phyloP scores from a whole-genome alignment of 2,329 filamentous ascomycete species.

The Fusarium papillatum region DNA sequence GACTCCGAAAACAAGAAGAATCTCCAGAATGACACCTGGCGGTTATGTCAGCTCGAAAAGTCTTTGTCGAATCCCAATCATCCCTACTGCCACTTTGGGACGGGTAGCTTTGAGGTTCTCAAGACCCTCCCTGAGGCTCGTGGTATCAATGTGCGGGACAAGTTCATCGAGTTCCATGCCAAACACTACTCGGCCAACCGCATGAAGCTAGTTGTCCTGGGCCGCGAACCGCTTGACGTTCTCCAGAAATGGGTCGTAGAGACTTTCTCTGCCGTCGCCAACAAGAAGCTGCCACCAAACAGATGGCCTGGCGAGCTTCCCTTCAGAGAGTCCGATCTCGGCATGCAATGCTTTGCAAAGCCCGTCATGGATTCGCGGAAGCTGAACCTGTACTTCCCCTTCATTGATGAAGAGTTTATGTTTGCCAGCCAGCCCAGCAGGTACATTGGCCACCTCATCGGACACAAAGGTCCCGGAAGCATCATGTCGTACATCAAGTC shows the following conservation, averaged over 20 bases:
- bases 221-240: constrained; percentile 84
- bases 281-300: constrained; percentile 81
- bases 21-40: constrained; percentile 90
- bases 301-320: constrained; percentile 67
- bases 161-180: constrained; percentile 93
- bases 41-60: constrained; percentile 89
- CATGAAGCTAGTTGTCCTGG: constrained; percentile 92
- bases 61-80: constrained; percentile 89
- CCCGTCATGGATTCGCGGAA: constrained; percentile 91
- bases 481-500: constrained; percentile 91
- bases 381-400: constrained; percentile 86
- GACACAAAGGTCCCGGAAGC: constrained; percentile 93
- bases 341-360: constrained; percentile 86
- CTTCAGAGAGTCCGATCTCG: constrained; percentile 63
- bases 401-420: constrained; percentile 84
- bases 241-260: constrained; percentile 88
- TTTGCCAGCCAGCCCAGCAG: constrained; percentile 86
- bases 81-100: constrained; percentile 92
- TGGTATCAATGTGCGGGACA: constrained; percentile 87
- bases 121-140: constrained; percentile 84
- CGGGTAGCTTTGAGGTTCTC: constrained; percentile 88
- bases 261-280: constrained; percentile 83
- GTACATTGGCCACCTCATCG: constrained; percentile 91
- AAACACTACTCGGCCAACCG: constrained; percentile 93
- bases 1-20: constrained; percentile 99